Evolutionary conservation across 768 basidiomycete genomes (phyloP).

Genomic region (Trametopsis cervina): DNA sequence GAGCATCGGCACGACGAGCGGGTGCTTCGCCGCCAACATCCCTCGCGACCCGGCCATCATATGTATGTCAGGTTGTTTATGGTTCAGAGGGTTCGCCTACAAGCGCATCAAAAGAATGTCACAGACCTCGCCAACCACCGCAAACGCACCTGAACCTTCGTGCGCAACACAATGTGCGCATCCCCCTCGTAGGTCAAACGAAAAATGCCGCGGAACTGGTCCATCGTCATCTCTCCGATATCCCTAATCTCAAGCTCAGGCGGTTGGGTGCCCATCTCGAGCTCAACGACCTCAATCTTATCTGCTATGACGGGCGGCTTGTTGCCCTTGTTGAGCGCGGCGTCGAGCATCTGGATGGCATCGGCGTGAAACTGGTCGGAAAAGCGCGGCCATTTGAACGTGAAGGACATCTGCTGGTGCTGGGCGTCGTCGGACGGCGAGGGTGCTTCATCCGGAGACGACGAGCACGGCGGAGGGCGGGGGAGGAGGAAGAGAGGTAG

Average conservation of each 20-base stretch:
- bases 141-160: conserved; percentile 79
- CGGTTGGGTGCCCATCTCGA: conserved; percentile 99
- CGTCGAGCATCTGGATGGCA: conserved; percentile 95
- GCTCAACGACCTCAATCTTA: conserved; percentile 93
- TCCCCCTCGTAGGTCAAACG: conserved; percentile 92
- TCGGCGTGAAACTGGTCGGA: conserved; percentile 94
- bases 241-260: conserved; percentile 96
- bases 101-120: not conserved
- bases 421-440: conserved; percentile 3
- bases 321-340: conserved; percentile 94
- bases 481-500: not conserved
- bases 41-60: conserved; percentile 76
- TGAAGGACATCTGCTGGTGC: conserved; percentile 60
- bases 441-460: conserved; percentile 8
- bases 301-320: conserved; percentile 98
- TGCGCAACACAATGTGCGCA: conserved; percentile 78
- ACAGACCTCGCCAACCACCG: not conserved
- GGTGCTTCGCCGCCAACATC: conserved; percentile 91
- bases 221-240: conserved; percentile 92
- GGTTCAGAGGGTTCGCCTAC: conserved; percentile 92
- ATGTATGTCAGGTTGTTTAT: conserved; percentile 87
- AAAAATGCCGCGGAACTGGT: conserved; percentile 97
- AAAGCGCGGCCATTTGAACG: conserved; percentile 95
- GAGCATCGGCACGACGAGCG: conserved; percentile 96
- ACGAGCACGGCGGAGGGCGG: not conserved